Evolutionary conservation across 176 grass and related monocot species (phyloP), one percentile per base, ranked within the genome.

Genomic region (Aegilops sharonensis): DNA sequence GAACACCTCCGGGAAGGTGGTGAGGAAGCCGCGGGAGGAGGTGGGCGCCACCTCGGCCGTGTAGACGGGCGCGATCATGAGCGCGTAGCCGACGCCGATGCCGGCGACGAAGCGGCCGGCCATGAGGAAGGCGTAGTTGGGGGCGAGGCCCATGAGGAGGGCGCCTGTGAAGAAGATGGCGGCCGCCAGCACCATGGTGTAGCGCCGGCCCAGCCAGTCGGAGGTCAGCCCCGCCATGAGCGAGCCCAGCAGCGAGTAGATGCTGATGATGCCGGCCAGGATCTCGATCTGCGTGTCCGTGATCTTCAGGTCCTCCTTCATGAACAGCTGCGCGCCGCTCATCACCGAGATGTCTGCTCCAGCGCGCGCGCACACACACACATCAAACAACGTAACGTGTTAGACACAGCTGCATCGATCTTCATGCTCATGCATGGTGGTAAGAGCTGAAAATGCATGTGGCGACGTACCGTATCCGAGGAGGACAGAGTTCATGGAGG

Each of bases 401-500:
- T 67, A 32, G 14, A 6, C 54, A 57, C 37, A 75, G n/a, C 27
- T 27, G 27, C 61, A 60, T 77, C 34, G 5, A 23, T 8, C 45
- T 29, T 21, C 57, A 83, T 8, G 36, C 36, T 21, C 57, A 83
- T 8, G 36, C 36, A 35, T 12, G 8, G 27, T 21, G 11, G 40
- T 20, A 40, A n/a, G 50, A 52, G 59, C 10, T 32, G 43, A 3
- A 35, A 59, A 75, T 57, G 45, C 61, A 39, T 4, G 20, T 3
- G 14, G 4, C 18, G 57, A 35, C 78, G 64, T 67, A 97, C 95
- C 95, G 13, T 97, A 97, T 57, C 95, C 92, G 88, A 97, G 91
- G 84, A 97, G 87, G 90, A 93, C 88, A 87, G 95, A 97, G 82
- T 94, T 97, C 83, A 88, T 93, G 82, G 95, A 94, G 82, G 92